phyloP scores from a whole-genome alignment of 2,329 filamentous ascomycete genomes.

The Phyllosticta citribraziliensis region DNA sequence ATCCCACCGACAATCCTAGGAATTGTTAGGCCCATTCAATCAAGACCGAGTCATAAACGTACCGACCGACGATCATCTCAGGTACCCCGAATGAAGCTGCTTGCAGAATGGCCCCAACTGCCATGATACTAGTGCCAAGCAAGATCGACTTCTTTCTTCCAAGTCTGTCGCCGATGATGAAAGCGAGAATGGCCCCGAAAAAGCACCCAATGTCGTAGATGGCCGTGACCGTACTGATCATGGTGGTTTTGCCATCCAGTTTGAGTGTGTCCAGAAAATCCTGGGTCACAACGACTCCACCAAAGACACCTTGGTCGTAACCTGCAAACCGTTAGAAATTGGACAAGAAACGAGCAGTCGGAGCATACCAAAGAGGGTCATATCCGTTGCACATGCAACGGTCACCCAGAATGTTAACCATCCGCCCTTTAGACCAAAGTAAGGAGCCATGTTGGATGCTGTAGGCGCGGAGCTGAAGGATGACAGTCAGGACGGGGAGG shows the following conservation, averaged over 20 bases:
- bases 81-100: conserved; percentile 35
- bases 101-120: conserved; percentile 39
- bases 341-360: conserved; percentile 21
- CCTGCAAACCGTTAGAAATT: neutral
- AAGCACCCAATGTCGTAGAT: conserved; percentile 54
- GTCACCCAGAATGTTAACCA: conserved; percentile 50
- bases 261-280: conserved; percentile 42
- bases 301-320: conserved; percentile 45
- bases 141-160: conserved; percentile 41
- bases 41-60: neutral
- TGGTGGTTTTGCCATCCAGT: conserved; percentile 32
- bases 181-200: conserved; percentile 43
- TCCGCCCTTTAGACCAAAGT: conserved; percentile 45
- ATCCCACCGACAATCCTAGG: conserved; percentile 36
- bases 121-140: conserved; percentile 40
- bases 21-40: neutral
- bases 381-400: conserved; percentile 39
- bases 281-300: conserved; percentile 45
- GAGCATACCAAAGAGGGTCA: conserved; percentile 33
- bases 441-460: conserved; percentile 23
- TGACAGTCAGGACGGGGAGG: neutral
- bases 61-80: conserved; percentile 41
- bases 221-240: conserved; percentile 42
- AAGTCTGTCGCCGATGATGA: conserved; percentile 38
- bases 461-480: neutral